Conservation (phyloP, 768 basidiomycete species). For the Leccinum barrowsii region DNA sequence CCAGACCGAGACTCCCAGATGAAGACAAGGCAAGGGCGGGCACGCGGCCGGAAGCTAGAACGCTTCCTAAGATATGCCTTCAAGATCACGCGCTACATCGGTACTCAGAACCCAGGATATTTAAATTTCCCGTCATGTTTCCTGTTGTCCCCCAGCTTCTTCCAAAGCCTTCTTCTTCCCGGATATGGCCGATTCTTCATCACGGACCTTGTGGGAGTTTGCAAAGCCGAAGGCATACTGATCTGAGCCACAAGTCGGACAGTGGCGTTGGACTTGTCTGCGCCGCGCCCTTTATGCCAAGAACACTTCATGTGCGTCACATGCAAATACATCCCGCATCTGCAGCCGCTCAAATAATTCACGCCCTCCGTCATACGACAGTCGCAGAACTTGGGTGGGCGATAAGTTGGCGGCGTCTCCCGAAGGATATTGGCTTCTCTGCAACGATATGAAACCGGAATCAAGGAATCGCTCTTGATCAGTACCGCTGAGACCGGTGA, state of each 20-base stretch:
- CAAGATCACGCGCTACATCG: not conserved
- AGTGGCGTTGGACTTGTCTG: not conserved
- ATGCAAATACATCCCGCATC: not conserved
- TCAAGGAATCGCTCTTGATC: not conserved
- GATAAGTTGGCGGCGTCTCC: not conserved
- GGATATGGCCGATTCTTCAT: not conserved
- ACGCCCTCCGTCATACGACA: not conserved
- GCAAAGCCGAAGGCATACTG: not conserved
- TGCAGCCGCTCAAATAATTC: not conserved
- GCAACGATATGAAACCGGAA: not conserved
- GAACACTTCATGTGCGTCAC: not conserved
- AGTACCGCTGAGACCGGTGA: not conserved
- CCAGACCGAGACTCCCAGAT: not conserved
- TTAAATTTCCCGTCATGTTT: not conserved
- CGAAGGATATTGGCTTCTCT: not conserved
- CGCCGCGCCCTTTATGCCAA: not conserved
- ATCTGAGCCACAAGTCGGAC: not conserved
- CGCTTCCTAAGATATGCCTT: not conserved
- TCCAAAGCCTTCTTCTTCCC: not conserved
- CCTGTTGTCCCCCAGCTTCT: constrained; percentile 1
- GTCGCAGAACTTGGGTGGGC: not conserved
- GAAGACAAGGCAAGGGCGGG: not conserved
- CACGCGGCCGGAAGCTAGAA: not conserved
- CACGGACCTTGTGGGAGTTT: not conserved
- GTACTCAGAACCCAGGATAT: not conserved